A percentile compares a stretch with the other conserved stretches of the same genome.
Evolutionary conservation across 768 basidiomycete species (phyloP).

Genomic region (Daedaleopsis sinensis): DNA sequence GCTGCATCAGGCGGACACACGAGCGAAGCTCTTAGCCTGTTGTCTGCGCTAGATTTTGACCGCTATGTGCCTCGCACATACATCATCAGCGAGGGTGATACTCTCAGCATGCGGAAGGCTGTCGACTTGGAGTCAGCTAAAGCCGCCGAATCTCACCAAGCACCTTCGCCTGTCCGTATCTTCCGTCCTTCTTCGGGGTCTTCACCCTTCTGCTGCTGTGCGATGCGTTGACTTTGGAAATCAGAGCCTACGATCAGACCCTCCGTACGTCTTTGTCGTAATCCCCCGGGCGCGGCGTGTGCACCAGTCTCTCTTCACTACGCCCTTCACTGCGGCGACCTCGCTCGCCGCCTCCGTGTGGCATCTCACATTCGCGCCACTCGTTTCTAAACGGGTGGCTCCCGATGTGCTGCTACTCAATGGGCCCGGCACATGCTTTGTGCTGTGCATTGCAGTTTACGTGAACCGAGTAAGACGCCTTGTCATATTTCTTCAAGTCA

Average conservation of each 20-base stretch:
- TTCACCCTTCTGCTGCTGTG: constrained; percentile 4
- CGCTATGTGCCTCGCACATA: constrained; percentile 82
- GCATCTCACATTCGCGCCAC: constrained; percentile 57
- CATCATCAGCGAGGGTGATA: constrained; percentile 80
- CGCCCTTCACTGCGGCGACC: constrained; percentile 61
- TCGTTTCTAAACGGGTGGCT: constrained; percentile 40
- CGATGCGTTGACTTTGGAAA: constrained; percentile 3
- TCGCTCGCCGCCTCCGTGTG: constrained; percentile 68
- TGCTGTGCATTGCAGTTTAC: constrained; percentile 71
- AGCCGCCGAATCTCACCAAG: constrained; percentile 21
- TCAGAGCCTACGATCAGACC: constrained; percentile 12
- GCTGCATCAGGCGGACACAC: constrained; percentile 84
- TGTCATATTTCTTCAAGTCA: neutral
- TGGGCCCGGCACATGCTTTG: constrained; percentile 93
- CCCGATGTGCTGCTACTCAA: constrained; percentile 86
- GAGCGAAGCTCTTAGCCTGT: constrained; percentile 75
- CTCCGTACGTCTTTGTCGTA: constrained; percentile 53
- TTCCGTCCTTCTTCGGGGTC: constrained; percentile 5
- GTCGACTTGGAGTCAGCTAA: constrained; percentile 57
- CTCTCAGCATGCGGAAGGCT: constrained; percentile 75
- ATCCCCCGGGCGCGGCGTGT: constrained; percentile 90
- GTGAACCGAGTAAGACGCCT: constrained; percentile 63
- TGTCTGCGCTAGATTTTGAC: constrained; percentile 71
- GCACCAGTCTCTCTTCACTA: constrained; percentile 76
- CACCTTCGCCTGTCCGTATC: constrained; percentile 23